A percentile compares a stretch with the other conserved stretches of the same genome.
Evolutionary conservation across 2,329 filamentous ascomycete species (phyloP).

Genomic region (Pseudocercospora musae): DNA sequence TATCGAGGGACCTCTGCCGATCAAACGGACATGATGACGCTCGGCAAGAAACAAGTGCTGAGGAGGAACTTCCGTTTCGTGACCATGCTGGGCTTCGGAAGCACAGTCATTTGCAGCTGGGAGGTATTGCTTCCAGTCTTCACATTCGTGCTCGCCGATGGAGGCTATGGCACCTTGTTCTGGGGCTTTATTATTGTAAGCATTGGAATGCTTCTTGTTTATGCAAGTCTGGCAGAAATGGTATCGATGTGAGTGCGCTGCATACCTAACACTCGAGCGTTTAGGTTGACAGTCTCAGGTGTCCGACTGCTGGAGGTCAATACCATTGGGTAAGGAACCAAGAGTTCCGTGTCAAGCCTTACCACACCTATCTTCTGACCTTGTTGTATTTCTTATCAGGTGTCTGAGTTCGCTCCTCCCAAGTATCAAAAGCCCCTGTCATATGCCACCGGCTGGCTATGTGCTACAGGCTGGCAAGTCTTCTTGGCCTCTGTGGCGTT

Average conservation of each 20-base stretch:
- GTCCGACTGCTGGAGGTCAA: slow-evolving; percentile 24
- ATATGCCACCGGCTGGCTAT: slow-evolving; percentile 31
- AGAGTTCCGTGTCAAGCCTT: background rate
- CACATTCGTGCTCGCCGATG: slow-evolving; percentile 7
- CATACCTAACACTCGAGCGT: background rate
- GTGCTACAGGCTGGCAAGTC: slow-evolving; percentile 40
- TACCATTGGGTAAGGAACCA: slow-evolving; percentile 4
- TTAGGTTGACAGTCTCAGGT: slow-evolving; percentile 2
- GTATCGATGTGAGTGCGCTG: slow-evolving; percentile 6
- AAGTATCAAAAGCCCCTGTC: slow-evolving; percentile 24
- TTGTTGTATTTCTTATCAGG: slow-evolving; percentile 8
- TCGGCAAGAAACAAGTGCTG: slow-evolving; percentile 23
- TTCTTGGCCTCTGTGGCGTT: slow-evolving; percentile 43
- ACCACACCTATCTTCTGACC: too few species aligned
- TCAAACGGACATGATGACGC: slow-evolving; percentile 23
- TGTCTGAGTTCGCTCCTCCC: slow-evolving; percentile 29
- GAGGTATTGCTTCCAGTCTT: slow-evolving; percentile 8
- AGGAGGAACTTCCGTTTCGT: slow-evolving; percentile 12
- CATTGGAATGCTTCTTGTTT: slow-evolving; percentile 6
- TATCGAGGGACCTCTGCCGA: slow-evolving; percentile 24
- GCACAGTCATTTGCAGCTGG: slow-evolving; percentile 10
- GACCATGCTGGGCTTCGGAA: slow-evolving; percentile 13
- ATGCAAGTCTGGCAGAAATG: slow-evolving; percentile 9
- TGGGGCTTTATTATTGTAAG: slow-evolving; percentile 8
- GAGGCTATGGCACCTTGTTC: slow-evolving; percentile 4